phyloP scores from a whole-genome alignment of 345 rosid species.

The Citrus cavaleriei region DNA sequence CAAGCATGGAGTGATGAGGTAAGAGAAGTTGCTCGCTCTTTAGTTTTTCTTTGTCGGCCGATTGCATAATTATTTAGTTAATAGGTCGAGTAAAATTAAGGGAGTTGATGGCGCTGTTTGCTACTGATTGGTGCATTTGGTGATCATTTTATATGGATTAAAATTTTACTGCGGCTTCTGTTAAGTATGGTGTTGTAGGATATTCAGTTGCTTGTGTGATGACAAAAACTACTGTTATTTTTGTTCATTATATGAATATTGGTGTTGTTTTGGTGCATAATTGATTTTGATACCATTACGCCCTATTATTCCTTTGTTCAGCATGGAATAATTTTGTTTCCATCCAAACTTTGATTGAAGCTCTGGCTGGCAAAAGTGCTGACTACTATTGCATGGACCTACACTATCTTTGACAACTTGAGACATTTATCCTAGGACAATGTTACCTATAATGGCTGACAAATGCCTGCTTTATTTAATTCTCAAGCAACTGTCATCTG shows the following conservation, averaged over 20 bases:
- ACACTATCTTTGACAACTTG: not conserved
- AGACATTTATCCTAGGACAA: not conserved
- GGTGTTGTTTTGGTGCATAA: not conserved
- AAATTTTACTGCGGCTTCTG: not conserved
- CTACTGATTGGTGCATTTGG: not conserved
- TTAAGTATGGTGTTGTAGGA: not conserved
- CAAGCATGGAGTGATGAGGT: slow-evolving; percentile 99
- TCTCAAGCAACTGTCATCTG: not conserved
- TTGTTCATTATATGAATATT: not conserved
- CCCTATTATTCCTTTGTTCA: not conserved
- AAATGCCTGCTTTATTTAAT: not conserved
- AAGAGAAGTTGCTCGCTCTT: slow-evolving; percentile 16
- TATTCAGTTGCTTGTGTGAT: not conserved
- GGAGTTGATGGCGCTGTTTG: not conserved
- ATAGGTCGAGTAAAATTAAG: not conserved
- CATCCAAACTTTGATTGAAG: not conserved
- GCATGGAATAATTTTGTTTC: not conserved
- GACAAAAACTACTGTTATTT: not conserved
- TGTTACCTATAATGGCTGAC: not conserved
- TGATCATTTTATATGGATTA: not conserved
- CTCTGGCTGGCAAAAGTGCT: too few species aligned
- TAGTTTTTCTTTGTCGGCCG: not conserved
- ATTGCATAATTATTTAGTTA: not conserved
- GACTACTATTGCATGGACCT: not conserved
- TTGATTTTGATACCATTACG: not conserved